Conservation (phyloP, 495 filamentous ascomycete genomes). For the Hyaloscypha finlandica region DNA sequence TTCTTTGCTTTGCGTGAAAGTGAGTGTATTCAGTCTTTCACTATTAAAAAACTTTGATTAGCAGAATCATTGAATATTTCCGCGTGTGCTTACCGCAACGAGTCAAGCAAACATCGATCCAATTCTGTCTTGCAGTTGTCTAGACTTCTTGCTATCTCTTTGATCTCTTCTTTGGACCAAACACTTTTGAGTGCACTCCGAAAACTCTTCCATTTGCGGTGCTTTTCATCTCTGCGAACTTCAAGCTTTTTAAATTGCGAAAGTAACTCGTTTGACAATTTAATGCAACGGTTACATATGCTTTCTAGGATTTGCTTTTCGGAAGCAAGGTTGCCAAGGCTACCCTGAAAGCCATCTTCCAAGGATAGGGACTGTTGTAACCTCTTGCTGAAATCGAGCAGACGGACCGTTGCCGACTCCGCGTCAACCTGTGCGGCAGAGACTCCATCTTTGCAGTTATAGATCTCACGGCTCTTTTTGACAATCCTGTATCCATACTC, state of each 20-base stretch:
- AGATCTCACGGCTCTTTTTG: not conserved
- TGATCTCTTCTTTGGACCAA: slow-evolving; percentile 13
- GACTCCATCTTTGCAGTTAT: not conserved
- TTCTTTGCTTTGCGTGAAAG: too few relatives aligned
- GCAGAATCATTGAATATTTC: too few relatives aligned
- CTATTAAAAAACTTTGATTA: too few relatives aligned
- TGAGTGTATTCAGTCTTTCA: too few relatives aligned
- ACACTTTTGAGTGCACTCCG: slow-evolving; percentile 10
- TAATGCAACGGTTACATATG: too few relatives aligned
- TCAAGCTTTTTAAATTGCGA: too few relatives aligned
- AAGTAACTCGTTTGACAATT: too few relatives aligned
- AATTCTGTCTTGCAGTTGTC: not conserved
- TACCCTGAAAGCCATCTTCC: too few relatives aligned
- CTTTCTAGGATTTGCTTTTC: too few relatives aligned
- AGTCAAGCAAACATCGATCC: not conserved
- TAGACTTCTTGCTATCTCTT: not conserved
- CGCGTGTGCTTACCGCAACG: not conserved
- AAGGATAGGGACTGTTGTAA: too few relatives aligned
- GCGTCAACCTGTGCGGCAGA: not conserved
- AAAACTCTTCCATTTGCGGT: slow-evolving; percentile 21
- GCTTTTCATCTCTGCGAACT: not conserved
- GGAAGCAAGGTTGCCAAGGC: too few relatives aligned
- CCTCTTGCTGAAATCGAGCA: too few relatives aligned
- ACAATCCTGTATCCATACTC: not conserved
- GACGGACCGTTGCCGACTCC: not conserved